Evolutionary conservation across 129 eudicot genomes (phyloP).

Genomic region (Chrysanthemum makinoi): DNA sequence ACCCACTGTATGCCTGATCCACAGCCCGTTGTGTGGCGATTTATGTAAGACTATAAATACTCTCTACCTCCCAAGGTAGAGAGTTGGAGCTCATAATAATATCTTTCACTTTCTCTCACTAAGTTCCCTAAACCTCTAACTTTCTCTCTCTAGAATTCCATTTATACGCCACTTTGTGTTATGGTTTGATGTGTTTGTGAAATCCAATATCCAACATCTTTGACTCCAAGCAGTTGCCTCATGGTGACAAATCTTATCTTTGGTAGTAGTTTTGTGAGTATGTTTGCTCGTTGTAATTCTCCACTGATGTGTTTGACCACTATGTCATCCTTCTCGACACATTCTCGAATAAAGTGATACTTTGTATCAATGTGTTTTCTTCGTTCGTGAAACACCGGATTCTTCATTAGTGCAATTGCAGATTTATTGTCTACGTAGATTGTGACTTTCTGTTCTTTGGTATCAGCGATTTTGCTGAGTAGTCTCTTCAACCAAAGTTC

Average conservation of each 20-base stretch:
- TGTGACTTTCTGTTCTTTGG: neutral
- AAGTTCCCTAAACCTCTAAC: no score
- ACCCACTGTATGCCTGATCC: no score
- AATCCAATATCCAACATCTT: no score
- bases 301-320: neutral
- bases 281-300: neutral
- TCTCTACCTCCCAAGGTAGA: no score
- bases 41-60: no score
- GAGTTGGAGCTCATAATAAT: no score
- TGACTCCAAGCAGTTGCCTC: neutral
- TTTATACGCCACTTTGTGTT: no score
- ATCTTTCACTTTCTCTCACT: no score
- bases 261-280: neutral
- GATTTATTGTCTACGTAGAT: neutral
- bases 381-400: neutral
- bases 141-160: no score
- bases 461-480: neutral
- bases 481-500: neutral
- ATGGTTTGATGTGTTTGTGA: no score
- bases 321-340: neutral
- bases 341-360: neutral
- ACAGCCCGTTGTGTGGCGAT: no score
- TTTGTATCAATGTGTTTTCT: neutral
- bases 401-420: neutral
- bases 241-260: neutral